Base-by-base conservation (phyloP, 2,329 filamentous ascomycete genomes). In the Hypoxylon sp. region DNA sequence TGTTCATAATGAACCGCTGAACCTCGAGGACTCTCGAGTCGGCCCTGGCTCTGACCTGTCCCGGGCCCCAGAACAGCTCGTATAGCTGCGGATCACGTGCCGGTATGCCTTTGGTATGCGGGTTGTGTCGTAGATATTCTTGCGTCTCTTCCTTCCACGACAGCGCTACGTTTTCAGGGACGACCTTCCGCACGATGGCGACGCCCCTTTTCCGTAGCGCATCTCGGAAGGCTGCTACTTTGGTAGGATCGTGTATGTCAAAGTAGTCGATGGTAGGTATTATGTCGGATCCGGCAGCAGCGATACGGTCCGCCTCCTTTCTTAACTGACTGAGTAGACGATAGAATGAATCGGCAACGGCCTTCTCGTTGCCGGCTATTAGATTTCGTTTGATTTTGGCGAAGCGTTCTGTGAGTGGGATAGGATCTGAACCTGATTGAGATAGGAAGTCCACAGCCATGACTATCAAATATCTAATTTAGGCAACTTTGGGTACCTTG, bases 51-150 rank as follows among this genome's bases (percentile, higher is more conserved):
- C 85, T 83, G 39, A 91, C 80, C 73, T 93, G 91, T 1, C 88
- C 80, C 0, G 83, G 82, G 0, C 88, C 89, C 90, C 90, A 93
- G 77, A 92, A 93, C 1, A 93, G 78, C 73, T 93, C 91, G 71
- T 86, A 91, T 2, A 92, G 89, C 43, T 90, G 87, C 0, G 89
- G 89, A 34, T 87, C 83, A 44, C 88, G 79, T 0, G 81, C 73
- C 0, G 89, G 91, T 66, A 91, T 91, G 79, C 82, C 82, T 76
- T 79, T 82, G 1, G 85, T 87, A 4, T 78, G 78, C 0, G 86
- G 84, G 72, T 92, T 93, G 49, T 82, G 82, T 6, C 77, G 77
- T 2, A 91, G 84, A 70, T 93, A 93, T 3, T 85, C 84, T 60
- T 87, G 82, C 4, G 89, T 79, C 68, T 89, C 83, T n/a, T 82